Percentiles rank a stretch among this genome's conserved stretches.
These are phyloP conservation scores for Thelonectria discophora DNA, from an alignment of 2,329 filamentous ascomycete species.

Conservation along the genomic window DNA sequence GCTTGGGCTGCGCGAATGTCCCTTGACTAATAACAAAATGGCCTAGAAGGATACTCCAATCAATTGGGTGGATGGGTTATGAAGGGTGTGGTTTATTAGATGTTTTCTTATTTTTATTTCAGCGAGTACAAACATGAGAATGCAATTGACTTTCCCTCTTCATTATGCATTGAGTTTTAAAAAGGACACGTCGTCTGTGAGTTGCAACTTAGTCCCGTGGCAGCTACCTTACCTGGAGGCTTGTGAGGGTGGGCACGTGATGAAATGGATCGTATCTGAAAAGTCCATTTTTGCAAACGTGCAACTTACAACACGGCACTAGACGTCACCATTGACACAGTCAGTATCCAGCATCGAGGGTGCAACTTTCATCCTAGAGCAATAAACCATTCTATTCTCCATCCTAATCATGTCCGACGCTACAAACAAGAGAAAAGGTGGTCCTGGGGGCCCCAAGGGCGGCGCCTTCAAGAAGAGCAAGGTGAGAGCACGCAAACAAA, in stretches of 20 bases:
- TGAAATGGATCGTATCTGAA: conserved; percentile 6
- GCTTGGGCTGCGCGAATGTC: conserved; percentile 19
- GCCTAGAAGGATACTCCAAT: conserved; percentile 27
- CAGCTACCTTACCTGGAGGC: neutral
- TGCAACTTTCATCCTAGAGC: neutral
- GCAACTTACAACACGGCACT: neutral
- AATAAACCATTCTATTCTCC: neutral
- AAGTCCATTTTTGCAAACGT: conserved; percentile 5
- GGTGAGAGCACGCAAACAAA: conserved; percentile 42
- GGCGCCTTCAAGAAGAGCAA: conserved; percentile 52
- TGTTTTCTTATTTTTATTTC: conserved; percentile 4
- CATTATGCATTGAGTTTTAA: too few species aligned
- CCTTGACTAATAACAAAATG: conserved; percentile 32
- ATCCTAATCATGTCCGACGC: conserved; percentile 43
- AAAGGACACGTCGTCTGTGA: too few species aligned
- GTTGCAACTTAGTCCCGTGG: too few species aligned
- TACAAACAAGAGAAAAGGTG: conserved; percentile 49
- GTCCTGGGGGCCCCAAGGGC: conserved; percentile 37
- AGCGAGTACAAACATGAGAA: conserved; percentile 8
- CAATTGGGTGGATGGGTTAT: conserved; percentile 7
- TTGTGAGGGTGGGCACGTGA: conserved; percentile 12
- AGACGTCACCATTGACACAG: neutral
- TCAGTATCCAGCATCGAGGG: neutral
- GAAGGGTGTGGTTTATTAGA: neutral
- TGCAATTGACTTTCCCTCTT: conserved; percentile 2